Conservation (phyloP, 208 protist genomes). For the Acanthamoeba royreba region DNA sequence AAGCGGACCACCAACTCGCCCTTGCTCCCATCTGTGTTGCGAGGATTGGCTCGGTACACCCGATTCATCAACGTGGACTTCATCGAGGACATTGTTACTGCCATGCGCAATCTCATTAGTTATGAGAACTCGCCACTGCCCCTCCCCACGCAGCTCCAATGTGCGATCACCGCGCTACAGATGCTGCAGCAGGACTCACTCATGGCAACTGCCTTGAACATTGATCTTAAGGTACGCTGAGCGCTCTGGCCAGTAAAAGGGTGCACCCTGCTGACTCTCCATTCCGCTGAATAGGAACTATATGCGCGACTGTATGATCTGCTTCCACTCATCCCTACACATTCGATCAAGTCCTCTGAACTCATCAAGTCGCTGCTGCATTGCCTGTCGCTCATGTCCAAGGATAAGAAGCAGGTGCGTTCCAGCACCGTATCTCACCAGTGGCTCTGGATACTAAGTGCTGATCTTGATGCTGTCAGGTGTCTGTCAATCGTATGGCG, state of each 20-base stretch:
- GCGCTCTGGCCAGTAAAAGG: too few species aligned
- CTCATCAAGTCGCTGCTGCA: conserved; percentile 23
- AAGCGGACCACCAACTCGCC: conserved; percentile 56
- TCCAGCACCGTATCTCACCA: too few species aligned
- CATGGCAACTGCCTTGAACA: conserved; percentile 47
- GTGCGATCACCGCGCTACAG: conserved; percentile 57
- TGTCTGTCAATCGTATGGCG: conserved; percentile 57
- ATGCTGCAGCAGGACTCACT: conserved; percentile 55
- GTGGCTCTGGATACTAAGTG: neutral
- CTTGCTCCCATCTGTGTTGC: conserved; percentile 52
- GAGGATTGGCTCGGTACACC: conserved; percentile 51
- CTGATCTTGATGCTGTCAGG: neutral
- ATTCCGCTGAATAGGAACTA: too few species aligned
- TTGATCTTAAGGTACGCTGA: conserved; percentile 65
- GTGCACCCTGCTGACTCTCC: too few species aligned
- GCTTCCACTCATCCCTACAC: neutral
- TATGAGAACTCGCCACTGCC: conserved; percentile 20
- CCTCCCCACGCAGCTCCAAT: conserved; percentile 46
- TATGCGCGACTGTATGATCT: conserved; percentile 52
- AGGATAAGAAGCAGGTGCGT: conserved; percentile 29
- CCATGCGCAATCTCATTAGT: conserved; percentile 49
- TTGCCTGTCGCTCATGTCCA: conserved; percentile 6
- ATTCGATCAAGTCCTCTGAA: neutral
- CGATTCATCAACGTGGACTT: conserved; percentile 68
- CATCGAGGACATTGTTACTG: conserved; percentile 55